phyloP scores from a whole-genome alignment of 305 asterid genomes.

The Vinca major region DNA sequence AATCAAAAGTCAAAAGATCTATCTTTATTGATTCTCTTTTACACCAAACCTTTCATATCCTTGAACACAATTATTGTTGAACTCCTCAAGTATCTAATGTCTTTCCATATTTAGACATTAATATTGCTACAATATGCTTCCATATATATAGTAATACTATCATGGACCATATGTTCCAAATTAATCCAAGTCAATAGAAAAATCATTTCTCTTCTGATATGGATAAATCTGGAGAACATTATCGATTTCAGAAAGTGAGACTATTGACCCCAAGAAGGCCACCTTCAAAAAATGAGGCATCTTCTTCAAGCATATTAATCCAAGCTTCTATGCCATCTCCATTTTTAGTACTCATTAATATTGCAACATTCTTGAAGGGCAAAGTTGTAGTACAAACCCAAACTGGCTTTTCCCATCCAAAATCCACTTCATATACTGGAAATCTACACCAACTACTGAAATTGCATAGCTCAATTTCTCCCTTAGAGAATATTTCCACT shows the following conservation, averaged over 20 bases:
- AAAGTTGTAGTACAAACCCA: slow-evolving; percentile 21
- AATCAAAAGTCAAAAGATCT: no score
- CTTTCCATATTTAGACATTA: no score
- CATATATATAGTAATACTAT: no score
- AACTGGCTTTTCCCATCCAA: slow-evolving; percentile 24
- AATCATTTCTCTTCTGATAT: no score
- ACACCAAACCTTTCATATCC: no score
- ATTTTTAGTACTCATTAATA: slow-evolving; percentile 18
- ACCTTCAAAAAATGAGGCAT: background rate
- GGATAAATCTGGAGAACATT: no score
- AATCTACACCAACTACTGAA: slow-evolving; percentile 21
- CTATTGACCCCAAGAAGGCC: background rate
- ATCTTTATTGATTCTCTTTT: no score
- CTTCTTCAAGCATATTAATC: slow-evolving; percentile 21
- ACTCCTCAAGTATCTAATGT: no score
- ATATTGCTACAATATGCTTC: no score
- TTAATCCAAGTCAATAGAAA: no score
- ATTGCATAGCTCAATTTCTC: background rate
- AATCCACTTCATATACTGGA: slow-evolving; percentile 21
- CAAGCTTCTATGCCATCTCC: slow-evolving; percentile 29
- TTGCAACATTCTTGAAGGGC: slow-evolving; percentile 21
- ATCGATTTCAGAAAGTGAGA: background rate
- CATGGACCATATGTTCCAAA: no score
- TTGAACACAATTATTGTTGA: no score
- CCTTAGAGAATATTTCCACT: slow-evolving; percentile 3